Evolutionary conservation across 2,329 filamentous ascomycete genomes (phyloP), one percentile per base, ranked within the genome.

Genomic region (Sporothrix mexicana): DNA sequence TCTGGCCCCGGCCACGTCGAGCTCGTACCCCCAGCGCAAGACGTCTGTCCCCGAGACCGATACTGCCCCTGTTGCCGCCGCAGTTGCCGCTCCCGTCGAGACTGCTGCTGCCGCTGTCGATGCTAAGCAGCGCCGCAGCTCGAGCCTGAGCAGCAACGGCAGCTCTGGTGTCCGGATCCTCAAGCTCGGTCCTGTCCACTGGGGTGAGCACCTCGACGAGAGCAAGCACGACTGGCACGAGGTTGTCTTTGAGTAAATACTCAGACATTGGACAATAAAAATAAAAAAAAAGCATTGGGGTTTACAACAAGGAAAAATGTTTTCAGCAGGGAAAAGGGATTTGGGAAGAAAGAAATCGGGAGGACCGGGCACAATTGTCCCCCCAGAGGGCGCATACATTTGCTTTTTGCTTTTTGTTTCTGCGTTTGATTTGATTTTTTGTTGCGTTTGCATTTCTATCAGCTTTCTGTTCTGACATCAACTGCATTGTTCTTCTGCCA

Each of bases 171-270:
- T 83, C 76, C 84, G 85, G 73, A 87, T 91, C 80, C 85, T 91
- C 76, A 90, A 90, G 84, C 87, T 91, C 73, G 87, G 87, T 30
- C 88, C 88, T 47, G 88, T 91, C 73, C 88, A 90, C 85, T 90
- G 84, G 81, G 89, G 89, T 76, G 88, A 88, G 83, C 86, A 88
- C 80, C 81, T 82, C 25, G 87, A 84, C 74, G 87, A 86, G 72
- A 83, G 88, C 82, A 85, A 87, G 82, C 84, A 82, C 62, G 88
- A 90, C 83, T 90, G 83, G 79, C 80, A 85, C 80, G 84, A 87
- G 77, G 80, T 85, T 55, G 81, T 81, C 45, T 79, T 84, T 74
- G 80, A 83, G 79, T 83, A 71, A 74, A 64, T 3, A 2, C 5
- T 36, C 30, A 5, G 30, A 36, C 10, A 7, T 4, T 5, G 1